Evolutionary conservation across 768 basidiomycete species (phyloP).

Genomic region (Boletus huronensis): DNA sequence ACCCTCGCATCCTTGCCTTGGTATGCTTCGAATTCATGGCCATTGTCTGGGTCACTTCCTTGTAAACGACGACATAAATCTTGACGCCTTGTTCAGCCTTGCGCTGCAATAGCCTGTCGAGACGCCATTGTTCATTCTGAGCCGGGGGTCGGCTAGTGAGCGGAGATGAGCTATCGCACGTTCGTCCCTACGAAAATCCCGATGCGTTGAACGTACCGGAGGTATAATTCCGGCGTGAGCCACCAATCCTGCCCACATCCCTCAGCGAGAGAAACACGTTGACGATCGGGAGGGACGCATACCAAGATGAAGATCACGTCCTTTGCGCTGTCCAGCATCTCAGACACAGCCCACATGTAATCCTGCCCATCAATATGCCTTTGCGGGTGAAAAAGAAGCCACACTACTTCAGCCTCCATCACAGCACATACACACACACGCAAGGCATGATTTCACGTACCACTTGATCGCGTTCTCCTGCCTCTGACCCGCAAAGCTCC

Average conservation of each 20-base stretch:
- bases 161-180: slow-evolving; percentile 7
- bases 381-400: not conserved
- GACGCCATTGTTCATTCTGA: slow-evolving; percentile 78
- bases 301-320: slow-evolving; percentile 89
- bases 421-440: not conserved
- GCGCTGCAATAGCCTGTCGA: slow-evolving; percentile 78
- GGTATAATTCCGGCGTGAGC: slow-evolving; percentile 92
- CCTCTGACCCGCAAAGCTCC: slow-evolving; percentile 77
- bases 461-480: slow-evolving; percentile 78
- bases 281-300: slow-evolving; percentile 11
- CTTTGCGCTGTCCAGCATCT: slow-evolving; percentile 77
- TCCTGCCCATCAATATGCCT: slow-evolving; percentile 95
- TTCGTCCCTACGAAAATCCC: not conserved
- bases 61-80: slow-evolving; percentile 90
- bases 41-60: slow-evolving; percentile 95
- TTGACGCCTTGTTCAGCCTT: slow-evolving; percentile 94
- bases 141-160: slow-evolving; percentile 68
- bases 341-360: slow-evolving; percentile 93
- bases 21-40: slow-evolving; percentile 83
- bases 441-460: slow-evolving; percentile 34
- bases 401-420: not conserved
- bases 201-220: slow-evolving; percentile 42
- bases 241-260: slow-evolving; percentile 67
- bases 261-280: slow-evolving; percentile 1
- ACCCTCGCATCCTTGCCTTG: slow-evolving; percentile 42